phyloP scores from a whole-genome alignment of 2,329 filamentous ascomycete species.

The Pseudogymnoascus sp. region DNA sequence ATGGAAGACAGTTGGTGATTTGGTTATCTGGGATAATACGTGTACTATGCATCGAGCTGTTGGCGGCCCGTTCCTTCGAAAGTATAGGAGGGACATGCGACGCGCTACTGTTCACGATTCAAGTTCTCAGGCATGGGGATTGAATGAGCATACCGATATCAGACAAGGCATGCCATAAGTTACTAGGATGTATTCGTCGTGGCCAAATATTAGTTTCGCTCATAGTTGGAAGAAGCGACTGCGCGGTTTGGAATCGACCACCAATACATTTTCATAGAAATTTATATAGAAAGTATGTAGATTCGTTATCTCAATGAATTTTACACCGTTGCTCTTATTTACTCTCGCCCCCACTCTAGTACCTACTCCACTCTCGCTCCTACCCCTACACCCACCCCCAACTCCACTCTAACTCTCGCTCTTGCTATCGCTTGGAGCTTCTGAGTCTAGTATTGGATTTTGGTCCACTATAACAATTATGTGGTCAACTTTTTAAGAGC shows the following conservation, averaged over 20 bases:
- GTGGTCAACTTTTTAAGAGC: too few species aligned
- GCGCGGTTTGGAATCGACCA: background rate
- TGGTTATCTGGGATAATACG: constrained; percentile 52
- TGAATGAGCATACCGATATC: constrained; percentile 30
- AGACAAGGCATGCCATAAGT: constrained; percentile 22
- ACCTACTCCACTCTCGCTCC: too few species aligned
- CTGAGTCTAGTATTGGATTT: too few species aligned
- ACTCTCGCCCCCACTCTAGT: too few species aligned
- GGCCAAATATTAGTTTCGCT: background rate
- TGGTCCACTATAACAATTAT: too few species aligned
- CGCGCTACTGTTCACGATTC: constrained; percentile 46
- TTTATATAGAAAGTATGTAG: too few species aligned
- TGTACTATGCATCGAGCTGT: constrained; percentile 46
- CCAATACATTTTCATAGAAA: too few species aligned
- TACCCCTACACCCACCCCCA: too few species aligned
- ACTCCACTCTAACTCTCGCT: too few species aligned
- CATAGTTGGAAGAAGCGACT: background rate
- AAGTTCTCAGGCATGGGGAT: constrained; percentile 33
- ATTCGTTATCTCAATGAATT: too few species aligned
- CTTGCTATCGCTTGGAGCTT: too few species aligned
- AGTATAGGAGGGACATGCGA: constrained; percentile 44
- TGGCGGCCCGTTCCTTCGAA: constrained; percentile 40
- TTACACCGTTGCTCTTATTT: too few species aligned
- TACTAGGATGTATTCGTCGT: background rate
- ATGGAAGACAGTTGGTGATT: constrained; percentile 42